Evolutionary conservation across 768 basidiomycete genomes (phyloP), one percentile per base, ranked within the genome.

Genomic region (Xerocomus potaroensis): DNA sequence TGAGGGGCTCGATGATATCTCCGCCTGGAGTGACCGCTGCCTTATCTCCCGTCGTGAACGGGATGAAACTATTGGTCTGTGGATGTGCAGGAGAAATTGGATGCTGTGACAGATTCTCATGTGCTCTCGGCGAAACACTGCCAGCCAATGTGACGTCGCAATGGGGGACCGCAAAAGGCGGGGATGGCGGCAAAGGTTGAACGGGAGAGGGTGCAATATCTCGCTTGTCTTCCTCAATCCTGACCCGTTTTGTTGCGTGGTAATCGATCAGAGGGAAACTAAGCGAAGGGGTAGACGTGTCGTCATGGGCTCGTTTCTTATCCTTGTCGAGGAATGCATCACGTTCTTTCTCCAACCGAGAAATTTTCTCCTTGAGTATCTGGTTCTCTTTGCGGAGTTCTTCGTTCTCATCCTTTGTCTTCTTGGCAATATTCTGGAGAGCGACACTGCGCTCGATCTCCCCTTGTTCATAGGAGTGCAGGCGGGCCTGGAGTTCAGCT

Each of bases 401-500:
- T 43, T 90, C 86, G 54, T 93, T 93, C 62, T 93, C 91, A 55
- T 90, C 88, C 67, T 91, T 92, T 47, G 88, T 75, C 26, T 81
- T 79, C 67, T 90, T 91, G 12, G 87, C 88, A 44, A 89, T 78
- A 43, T 75, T 81, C 66, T 92, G 91, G 18, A 93, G 71, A 37
- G 87, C 87, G 41, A 92, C 80, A 59, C 87, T 91, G 46, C 88
- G 81, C 63, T 92, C 87, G 22, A 91, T 81, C 62, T 92, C 90
- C n/a, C 91, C 91, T 61, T 89, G 87, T 62, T 93, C 90, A 57
- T 91, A 92, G 16, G 79, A 79, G 51, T 87, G 83, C 41, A 93
- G 73, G 38, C 89, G 86, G 41, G 89, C 84, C 67, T 93, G 90
- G 29, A 93, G 77, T 52, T 91, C 90, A 8, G 87, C 82, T 29